Evolutionary conservation across 1,284 basidiomycete genomes (phyloP), one percentile per base, ranked within the genome.

Genomic region (Kwoniella shivajii): DNA sequence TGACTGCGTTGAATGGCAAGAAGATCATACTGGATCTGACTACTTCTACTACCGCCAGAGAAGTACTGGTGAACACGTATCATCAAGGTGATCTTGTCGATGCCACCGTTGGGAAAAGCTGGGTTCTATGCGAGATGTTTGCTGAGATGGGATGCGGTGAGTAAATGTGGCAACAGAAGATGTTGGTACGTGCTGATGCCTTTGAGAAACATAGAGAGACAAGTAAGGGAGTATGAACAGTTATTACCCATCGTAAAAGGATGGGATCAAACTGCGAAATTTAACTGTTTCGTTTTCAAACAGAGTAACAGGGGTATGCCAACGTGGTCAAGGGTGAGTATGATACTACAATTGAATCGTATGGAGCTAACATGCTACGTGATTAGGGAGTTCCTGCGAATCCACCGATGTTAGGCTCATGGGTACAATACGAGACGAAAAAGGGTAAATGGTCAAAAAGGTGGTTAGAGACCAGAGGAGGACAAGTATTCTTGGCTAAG

Each of bases 381-480:
- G n/a, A 11, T 31, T 64, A 89, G 87, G 83, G 83, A 43, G 82
- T 92, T 39, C 89, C 89, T 6, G 78, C 83, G 1, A 85, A 82
- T 62, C 85, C 88, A 3, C 90, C 90, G 5, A 83, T 80, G 22
- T 80, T 84, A 69, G 82, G 85, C 41, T 86, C 86, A 5, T 92
- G 86, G 73, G 84, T 94, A 16, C 88, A 93, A 74, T 88, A 86
- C 82, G 89, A 94, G 79, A 82, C 81, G 51, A 93, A 92, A 78
- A 85, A 87, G 57, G 91, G 91, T 37, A 94, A 94, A 76, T 96
- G 92, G 92, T 86, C 81, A 57, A 95, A 93, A 76, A 84, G 90
- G 27, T 93, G 86, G 84, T 80, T 95, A 67, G 85, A 88, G 69
- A 83, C 94, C 27, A 83, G 88, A 39, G 90, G 92, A 68, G 90